Evolutionary conservation across 2,329 filamentous ascomycete genomes (phyloP), one percentile per base, ranked within the genome.

Genomic region (Drechslerella coelobrocha): DNA sequence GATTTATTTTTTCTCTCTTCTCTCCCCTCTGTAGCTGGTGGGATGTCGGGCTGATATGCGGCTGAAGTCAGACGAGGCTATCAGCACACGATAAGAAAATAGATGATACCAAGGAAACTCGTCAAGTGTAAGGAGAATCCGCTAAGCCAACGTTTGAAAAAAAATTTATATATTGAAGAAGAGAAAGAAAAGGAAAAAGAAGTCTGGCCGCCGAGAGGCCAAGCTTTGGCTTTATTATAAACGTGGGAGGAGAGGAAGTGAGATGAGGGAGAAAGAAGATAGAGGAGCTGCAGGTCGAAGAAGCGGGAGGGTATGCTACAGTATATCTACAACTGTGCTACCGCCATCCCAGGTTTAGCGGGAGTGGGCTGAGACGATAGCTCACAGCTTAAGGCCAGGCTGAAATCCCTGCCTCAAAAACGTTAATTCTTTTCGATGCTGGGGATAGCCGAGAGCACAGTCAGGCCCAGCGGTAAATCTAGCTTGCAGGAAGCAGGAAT

Each of bases 351-450:
- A 21, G 27, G 19, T n/a, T 29, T 62, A 56, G 52, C 37, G 53
- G 47, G 48, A n/a, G 62, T 60, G 62, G 55, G 62, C 61, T 66
- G 61, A 66, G 61, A 27, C 47, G 61, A 55, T 19, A 43, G 31
- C 31, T 21, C 50, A 31, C 29, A 60, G 53, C 45, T 57, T 27
- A 21, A 10, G 55, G 26, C 17, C 41, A 68, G 57, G 62, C 62
- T 68, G 39, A 61, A 52, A 68, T 68, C 63, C 63, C 56, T 68
- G 63, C 43, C 48, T 17, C 41, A 31, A 24, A 47, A 54, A 52
- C 43, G n/a, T n/a, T n/a, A 52, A 39, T 54, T 45, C 27, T 52
- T 37, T 29, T n/a, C n/a, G n/a, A n/a, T n/a, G n/a, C n/a, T n/a
- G n/a, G n/a, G n/a, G n/a, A n/a, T n/a, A n/a, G n/a, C n/a, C n/a